Base-by-base conservation (phyloP, 306 rosid genomes). In the Ormosia semicastrata region DNA sequence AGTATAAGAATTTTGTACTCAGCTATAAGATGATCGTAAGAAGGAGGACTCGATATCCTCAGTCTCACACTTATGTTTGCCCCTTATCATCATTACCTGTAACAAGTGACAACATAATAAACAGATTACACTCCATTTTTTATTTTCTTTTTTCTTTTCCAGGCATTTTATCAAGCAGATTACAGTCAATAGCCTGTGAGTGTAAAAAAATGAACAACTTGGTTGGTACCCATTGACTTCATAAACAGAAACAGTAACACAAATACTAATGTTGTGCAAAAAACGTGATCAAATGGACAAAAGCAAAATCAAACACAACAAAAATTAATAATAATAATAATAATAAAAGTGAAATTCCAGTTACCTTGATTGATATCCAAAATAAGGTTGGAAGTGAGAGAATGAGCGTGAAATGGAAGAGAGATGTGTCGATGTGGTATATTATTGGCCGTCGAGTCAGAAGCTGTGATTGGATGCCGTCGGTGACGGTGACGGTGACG, bases 161-260 rank as follows among this genome's bases (percentile, higher is more conserved):
- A 14, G 66, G 82, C 66, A 50, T 77, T 77, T 34, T 37, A 49
- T 49, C 82, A 50, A 65, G 8, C 82, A 77, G 64, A 36, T 65
- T 46, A 7, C 60, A 46, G 71, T 62, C 79, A 58, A 13, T 58
- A 39, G 11, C 3, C 24, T 7, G 7, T 24, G 54, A 30, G 59
- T 2, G 34, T 44, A 8, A 30, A 32, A 46, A n/a, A n/a, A 24
- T 13, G n/a, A 43, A 41, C 15, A 59, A 6, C 15, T 57, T 11
- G 8, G 37, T 0, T 24, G 24, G 24, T 49, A 8, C 2, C 1
- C 33, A 50, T 58, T 59, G 2, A n/a, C 6, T 62, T 76, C 8
- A 3, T 63, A 14, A 63, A 34, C 50, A 9, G 63, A 34, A 11
- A 46, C 18, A 14, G 5, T 47, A 66, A 63, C 3, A 6, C 29